Conservation (phyloP, 2,329 filamentous ascomycete species). For the Aspergillus ochraceus region DNA sequence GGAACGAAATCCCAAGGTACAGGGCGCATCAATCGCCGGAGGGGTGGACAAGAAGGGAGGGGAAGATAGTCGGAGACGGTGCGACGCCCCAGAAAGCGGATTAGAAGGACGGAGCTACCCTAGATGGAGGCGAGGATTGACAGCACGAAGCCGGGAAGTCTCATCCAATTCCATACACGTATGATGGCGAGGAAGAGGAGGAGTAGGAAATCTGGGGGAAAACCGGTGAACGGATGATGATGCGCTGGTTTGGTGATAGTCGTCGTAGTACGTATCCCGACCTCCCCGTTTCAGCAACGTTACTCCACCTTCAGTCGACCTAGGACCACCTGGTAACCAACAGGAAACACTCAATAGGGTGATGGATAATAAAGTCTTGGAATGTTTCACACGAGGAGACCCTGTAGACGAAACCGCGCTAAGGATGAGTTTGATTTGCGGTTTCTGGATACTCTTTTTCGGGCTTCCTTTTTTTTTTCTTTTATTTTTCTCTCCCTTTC, state of each 20-base stretch:
- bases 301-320: conserved; percentile 18
- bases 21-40: conserved; percentile 28
- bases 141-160: not conserved
- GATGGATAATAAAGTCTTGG: conserved; percentile 5
- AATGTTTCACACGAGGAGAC: conserved; percentile 19
- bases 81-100: not conserved
- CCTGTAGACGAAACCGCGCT: conserved; percentile 11
- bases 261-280: conserved; percentile 11
- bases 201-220: not conserved
- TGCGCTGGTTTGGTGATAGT: conserved; percentile 5
- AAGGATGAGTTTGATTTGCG: not conserved
- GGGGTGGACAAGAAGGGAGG: not conserved
- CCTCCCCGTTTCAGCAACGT: conserved; percentile 16
- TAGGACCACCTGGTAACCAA: conserved; percentile 8
- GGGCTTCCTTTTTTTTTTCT: not conserved
- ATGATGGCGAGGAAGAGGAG: conserved; percentile 1
- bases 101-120: not conserved
- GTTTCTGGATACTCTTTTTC: not conserved
- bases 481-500: conserved; percentile 7
- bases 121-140: conserved; percentile 1
- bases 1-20: conserved; percentile 17
- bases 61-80: not conserved
- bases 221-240: conserved; percentile 1
- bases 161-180: conserved; percentile 9
- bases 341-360: conserved; percentile 5